phyloP scores from a whole-genome alignment of 2,329 filamentous ascomycete species.

The Thelonectria blattea region DNA sequence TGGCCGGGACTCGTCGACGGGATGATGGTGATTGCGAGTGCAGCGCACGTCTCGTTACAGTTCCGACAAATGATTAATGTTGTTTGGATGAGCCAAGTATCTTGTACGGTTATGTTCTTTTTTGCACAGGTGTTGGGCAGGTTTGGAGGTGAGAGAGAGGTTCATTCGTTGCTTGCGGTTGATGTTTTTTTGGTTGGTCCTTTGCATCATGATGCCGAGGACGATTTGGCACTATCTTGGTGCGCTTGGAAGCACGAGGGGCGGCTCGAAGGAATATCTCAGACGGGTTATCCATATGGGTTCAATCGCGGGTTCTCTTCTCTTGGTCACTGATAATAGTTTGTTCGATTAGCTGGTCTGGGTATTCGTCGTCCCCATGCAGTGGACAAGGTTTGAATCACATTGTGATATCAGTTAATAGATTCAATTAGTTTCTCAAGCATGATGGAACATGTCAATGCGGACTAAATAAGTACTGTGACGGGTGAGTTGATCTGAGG shows the following conservation, averaged over 20 bases:
- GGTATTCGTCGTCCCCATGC: constrained; percentile 5
- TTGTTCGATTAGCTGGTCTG: background rate
- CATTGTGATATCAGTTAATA: constrained; percentile 10
- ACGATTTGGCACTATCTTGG: constrained; percentile 4
- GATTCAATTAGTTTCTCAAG: constrained; percentile 4
- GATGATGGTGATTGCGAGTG: background rate
- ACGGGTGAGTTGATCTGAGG: no score
- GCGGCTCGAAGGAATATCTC: constrained; percentile 2
- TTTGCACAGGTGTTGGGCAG: constrained; percentile 21
- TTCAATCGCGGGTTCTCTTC: constrained; percentile 2
- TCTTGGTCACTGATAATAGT: background rate
- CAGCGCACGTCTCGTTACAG: constrained; percentile 1
- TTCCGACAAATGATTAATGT: constrained; percentile 12
- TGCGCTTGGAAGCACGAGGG: constrained; percentile 3
- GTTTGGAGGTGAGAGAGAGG: constrained; percentile 19
- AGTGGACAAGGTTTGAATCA: constrained; percentile 1
- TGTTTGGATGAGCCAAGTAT: constrained; percentile 17
- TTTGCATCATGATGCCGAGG: background rate
- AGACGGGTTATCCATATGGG: background rate
- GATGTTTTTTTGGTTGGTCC: background rate
- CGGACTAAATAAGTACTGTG: no score
- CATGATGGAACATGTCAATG: background rate
- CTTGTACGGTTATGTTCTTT: constrained; percentile 14
- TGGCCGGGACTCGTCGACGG: background rate
- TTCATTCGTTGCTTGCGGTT: background rate